A percentile compares a stretch with the other conserved stretches of the same genome.
These are phyloP conservation scores for Fragilariopsis cylindrus DNA, from an alignment of 108 stramenopile genomes.

Conservation along the genomic window DNA sequence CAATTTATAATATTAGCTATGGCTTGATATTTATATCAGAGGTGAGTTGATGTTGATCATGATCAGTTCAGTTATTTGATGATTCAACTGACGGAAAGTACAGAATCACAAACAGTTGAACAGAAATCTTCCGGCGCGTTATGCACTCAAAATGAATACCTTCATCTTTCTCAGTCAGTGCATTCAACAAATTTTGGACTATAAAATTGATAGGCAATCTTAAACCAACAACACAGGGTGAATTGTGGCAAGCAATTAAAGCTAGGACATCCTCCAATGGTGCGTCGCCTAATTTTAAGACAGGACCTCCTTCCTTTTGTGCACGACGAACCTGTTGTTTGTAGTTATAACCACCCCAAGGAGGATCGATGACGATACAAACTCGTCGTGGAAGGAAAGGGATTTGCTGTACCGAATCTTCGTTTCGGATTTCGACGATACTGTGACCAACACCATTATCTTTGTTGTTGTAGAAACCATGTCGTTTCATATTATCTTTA, in stretches of 20 bases:
- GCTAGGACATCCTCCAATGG: conserved; percentile 39
- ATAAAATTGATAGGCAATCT: conserved; percentile 37
- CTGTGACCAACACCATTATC: neutral
- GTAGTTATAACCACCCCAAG: conserved; percentile 54
- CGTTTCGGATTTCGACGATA: conserved; percentile 32
- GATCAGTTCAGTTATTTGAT: neutral
- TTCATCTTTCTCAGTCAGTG: neutral
- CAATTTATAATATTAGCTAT: no score
- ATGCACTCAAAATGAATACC: conserved; percentile 16
- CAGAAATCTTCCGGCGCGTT: conserved; percentile 34
- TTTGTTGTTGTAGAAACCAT: conserved; percentile 12
- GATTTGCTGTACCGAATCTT: conserved; percentile 40
- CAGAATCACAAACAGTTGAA: conserved; percentile 43
- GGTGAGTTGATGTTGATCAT: no score
- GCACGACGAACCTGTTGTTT: conserved; percentile 20
- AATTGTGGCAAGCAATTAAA: conserved; percentile 11
- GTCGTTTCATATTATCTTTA: conserved; percentile 37
- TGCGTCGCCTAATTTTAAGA: conserved; percentile 32
- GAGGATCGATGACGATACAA: conserved; percentile 50
- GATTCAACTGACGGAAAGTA: neutral
- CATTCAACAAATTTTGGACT: conserved; percentile 16
- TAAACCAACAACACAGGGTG: conserved; percentile 35
- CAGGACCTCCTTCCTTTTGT: conserved; percentile 15
- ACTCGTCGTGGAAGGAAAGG: conserved; percentile 18
- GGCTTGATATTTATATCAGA: no score